phyloP scores from a whole-genome alignment of 768 basidiomycete species.

The Tylopilus sp. region DNA sequence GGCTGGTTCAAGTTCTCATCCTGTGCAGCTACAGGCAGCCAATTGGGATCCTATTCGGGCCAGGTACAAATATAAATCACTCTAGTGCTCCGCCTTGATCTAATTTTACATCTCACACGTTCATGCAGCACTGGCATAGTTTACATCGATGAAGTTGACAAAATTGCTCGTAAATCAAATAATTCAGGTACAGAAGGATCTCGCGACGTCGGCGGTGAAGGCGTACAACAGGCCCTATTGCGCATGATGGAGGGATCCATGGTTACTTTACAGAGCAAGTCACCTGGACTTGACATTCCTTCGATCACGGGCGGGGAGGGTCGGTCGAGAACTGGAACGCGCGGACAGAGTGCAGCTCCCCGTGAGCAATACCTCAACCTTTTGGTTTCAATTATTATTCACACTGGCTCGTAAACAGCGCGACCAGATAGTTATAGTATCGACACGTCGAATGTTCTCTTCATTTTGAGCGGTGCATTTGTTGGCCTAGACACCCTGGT shows the following conservation, averaged over 20 bases:
- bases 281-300: conserved; percentile 43
- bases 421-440: conserved; percentile 69
- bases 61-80: conserved; percentile 57
- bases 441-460: conserved; percentile 90
- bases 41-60: conserved; percentile 86
- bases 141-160: conserved; percentile 96
- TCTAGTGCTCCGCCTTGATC: not conserved
- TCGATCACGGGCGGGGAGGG: conserved; percentile 43
- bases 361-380: conserved; percentile 13
- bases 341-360: conserved; percentile 37
- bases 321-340: conserved; percentile 48
- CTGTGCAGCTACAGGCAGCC: conserved; percentile 74
- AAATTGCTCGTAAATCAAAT: conserved; percentile 66
- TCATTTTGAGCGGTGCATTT: conserved; percentile 93
- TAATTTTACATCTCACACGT: conserved; percentile 4
- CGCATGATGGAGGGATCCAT: conserved; percentile 93
- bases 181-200: conserved; percentile 62
- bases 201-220: conserved; percentile 92
- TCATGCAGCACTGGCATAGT: conserved; percentile 81
- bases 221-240: conserved; percentile 89
- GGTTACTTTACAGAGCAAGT: conserved; percentile 78
- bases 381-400: not conserved
- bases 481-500: conserved; percentile 87
- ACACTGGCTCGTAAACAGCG: conserved; percentile 33
- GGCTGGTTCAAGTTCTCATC: not conserved